These are phyloP conservation scores for Conticribra guillardii DNA, from an alignment of 108 stramenopile species.

Conservation along the genomic window DNA sequence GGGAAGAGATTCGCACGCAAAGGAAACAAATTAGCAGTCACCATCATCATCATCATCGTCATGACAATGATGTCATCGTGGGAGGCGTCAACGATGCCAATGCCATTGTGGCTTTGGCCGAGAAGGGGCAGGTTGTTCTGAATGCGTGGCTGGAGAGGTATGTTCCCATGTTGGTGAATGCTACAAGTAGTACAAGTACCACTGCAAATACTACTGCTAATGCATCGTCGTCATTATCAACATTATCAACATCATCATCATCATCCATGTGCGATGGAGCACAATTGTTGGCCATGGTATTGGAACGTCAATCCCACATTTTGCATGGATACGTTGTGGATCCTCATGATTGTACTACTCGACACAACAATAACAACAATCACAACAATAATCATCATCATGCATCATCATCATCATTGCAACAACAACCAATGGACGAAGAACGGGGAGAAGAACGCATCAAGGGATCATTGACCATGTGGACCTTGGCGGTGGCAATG, in stretches of 20 bases:
- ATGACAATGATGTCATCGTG: background rate
- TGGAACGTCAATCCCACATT: constrained; percentile 22
- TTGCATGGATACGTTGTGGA: background rate
- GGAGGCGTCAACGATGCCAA: background rate
- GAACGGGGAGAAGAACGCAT: constrained; percentile 58
- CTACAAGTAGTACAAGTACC: background rate
- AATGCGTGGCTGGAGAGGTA: constrained; percentile 40
- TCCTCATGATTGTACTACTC: no score
- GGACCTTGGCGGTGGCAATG: constrained; percentile 52
- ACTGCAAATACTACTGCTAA: background rate
- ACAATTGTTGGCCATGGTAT: constrained; percentile 19
- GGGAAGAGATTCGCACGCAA: constrained; percentile 23
- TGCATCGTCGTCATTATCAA: no score
- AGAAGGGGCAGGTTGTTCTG: constrained; percentile 15
- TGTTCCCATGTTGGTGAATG: constrained; percentile 32
- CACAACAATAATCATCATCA: no score
- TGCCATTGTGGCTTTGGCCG: constrained; percentile 1
- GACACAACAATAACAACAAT: no score
- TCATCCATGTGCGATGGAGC: constrained; percentile 12
- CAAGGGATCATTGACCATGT: constrained; percentile 68
- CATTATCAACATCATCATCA: no score
- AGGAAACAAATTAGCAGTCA: background rate
- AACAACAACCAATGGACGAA: constrained; percentile 8
- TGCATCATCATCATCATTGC: no score
- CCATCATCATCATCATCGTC: background rate